Percentiles rank a stretch among this genome's conserved stretches.
Conservation (phyloP, 2,329 filamentous ascomycete species). For the Penicillium janthinellum region DNA sequence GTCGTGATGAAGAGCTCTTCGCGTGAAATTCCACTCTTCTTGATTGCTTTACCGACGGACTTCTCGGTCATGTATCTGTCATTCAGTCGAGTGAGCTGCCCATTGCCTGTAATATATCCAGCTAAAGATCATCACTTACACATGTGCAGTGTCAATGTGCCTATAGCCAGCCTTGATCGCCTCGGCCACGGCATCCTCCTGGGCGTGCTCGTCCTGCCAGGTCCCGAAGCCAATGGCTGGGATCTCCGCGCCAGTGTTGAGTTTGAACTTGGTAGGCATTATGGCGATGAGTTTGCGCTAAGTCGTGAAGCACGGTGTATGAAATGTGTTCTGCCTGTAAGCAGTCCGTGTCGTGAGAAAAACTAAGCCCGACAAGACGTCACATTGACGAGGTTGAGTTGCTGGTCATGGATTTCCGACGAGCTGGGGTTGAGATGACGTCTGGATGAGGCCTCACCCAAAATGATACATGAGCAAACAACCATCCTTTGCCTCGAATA, state of each 20-base stretch:
- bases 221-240: slow-evolving; percentile 56
- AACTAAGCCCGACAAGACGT: background rate
- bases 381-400: background rate
- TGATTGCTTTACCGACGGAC: slow-evolving; percentile 66
- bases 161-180: slow-evolving; percentile 56
- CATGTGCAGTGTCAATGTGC: slow-evolving; percentile 56
- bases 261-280: slow-evolving; percentile 43
- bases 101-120: background rate
- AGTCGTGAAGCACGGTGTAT: background rate
- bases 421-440: background rate
- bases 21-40: slow-evolving; percentile 64
- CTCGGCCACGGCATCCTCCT: slow-evolving; percentile 52
- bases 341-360: too few species aligned
- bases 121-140: slow-evolving; percentile 33
- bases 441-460: background rate
- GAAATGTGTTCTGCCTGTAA: too few species aligned
- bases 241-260: slow-evolving; percentile 53
- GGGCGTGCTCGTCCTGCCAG: slow-evolving; percentile 55
- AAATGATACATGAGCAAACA: too few species aligned
- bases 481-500: too few species aligned
- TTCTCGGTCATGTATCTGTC: slow-evolving; percentile 63
- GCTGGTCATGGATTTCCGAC: background rate
- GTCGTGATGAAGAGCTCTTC: slow-evolving; percentile 67
- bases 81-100: background rate
- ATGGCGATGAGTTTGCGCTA: background rate